phyloP scores from a whole-genome alignment of 1,284 basidiomycete species.

The Amylostereum chailletii region DNA sequence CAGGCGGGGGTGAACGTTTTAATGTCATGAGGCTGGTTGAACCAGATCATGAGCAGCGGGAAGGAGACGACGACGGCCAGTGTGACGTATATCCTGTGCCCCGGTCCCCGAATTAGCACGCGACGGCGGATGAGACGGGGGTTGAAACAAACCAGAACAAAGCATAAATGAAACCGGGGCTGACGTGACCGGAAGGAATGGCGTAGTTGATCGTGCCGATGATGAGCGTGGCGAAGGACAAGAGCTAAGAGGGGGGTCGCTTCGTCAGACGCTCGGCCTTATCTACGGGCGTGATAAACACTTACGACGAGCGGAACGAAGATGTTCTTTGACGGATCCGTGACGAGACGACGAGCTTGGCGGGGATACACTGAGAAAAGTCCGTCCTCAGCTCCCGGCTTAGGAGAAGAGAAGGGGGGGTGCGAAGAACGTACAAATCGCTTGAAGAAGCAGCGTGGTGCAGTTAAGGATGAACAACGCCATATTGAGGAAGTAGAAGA shows the following conservation, averaged over 20 bases:
- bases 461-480: conserved; percentile 33
- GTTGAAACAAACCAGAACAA: conserved; percentile 30
- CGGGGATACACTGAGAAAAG: conserved; percentile 30
- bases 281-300: background rate
- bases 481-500: conserved; percentile 40
- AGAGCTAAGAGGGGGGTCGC: conserved; percentile 19
- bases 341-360: conserved; percentile 32
- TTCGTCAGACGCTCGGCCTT: background rate
- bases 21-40: conserved; percentile 38
- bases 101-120: background rate
- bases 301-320: conserved; percentile 37
- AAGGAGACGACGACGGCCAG: conserved; percentile 33
- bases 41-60: conserved; percentile 44
- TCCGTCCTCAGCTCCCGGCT: background rate
- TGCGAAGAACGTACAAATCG: conserved; percentile 24
- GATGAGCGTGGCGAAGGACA: conserved; percentile 42
- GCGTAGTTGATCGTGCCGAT: conserved; percentile 41
- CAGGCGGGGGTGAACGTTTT: conserved; percentile 37
- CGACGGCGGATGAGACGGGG: conserved; percentile 6
- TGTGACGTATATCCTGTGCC: conserved; percentile 32
- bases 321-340: conserved; percentile 36
- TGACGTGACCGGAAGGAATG: conserved; percentile 21
- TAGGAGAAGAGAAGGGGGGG: background rate
- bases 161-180: conserved; percentile 18
- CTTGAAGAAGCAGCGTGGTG: conserved; percentile 32